Evolutionary conservation across 371 early-diverging fungal genomes (phyloP).

Genomic region (Dentiscutata heterogama): DNA sequence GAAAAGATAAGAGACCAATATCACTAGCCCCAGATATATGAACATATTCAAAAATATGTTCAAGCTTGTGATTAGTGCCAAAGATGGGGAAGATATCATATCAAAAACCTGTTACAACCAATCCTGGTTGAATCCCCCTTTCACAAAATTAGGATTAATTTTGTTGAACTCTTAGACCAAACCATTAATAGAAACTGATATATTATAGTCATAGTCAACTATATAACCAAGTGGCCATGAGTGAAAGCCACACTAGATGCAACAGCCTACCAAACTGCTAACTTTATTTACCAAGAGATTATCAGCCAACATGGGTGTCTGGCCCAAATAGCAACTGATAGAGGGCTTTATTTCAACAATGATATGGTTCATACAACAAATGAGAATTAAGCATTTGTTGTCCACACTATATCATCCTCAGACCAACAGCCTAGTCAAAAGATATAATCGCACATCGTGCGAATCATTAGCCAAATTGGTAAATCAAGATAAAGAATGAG

Average conservation of each 20-base stretch:
- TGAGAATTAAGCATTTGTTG: conserved; percentile 28
- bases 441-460: too few species aligned
- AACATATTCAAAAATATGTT: too few species aligned
- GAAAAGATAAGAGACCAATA: neutral
- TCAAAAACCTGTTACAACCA: neutral
- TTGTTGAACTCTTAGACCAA: conserved; percentile 53
- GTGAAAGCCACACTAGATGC: conserved; percentile 54
- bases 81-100: neutral
- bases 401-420: conserved; percentile 48
- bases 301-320: conserved; percentile 46
- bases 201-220: conserved; percentile 59
- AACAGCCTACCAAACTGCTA: conserved; percentile 47
- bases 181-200: conserved; percentile 51
- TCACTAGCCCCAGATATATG: conserved; percentile 12
- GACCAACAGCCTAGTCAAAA: conserved; percentile 51
- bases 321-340: too few species aligned
- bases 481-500: conserved; percentile 23
- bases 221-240: conserved; percentile 54
- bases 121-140: conserved; percentile 46
- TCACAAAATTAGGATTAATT: conserved; percentile 55
- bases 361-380: too few species aligned
- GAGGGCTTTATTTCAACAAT: too few species aligned
- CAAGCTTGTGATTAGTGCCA: neutral
- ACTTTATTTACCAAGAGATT: conserved; percentile 54
- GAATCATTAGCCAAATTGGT: neutral